A percentile compares a stretch with the other conserved stretches of the same genome.
Conservation (phyloP, 805 yeast genomes). For the Teunomyces panamensis region DNA sequence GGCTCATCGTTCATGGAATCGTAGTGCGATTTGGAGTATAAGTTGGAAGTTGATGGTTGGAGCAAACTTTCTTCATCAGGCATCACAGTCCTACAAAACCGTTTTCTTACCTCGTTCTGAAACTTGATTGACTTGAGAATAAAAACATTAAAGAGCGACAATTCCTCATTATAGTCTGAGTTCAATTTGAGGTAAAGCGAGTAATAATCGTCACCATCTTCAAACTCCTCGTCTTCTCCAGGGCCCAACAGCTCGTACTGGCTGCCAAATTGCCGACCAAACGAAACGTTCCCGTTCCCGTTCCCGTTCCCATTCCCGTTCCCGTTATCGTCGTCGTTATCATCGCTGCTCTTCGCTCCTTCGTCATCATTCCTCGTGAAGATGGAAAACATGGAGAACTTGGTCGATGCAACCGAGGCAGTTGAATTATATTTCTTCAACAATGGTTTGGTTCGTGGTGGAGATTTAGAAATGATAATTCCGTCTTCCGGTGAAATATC, state of each 20-base stretch:
- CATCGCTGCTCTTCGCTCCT: neutral
- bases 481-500: constrained; percentile 1
- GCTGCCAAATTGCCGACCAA: neutral
- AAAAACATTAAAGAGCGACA: constrained; percentile 16
- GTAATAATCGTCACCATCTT: constrained; percentile 20
- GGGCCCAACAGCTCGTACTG: neutral
- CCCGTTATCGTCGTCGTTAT: neutral
- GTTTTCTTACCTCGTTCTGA: constrained; percentile 15
- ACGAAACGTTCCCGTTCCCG: neutral
- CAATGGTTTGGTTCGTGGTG: neutral
- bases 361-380: constrained; percentile 6
- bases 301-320: neutral
- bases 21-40: constrained; percentile 12
- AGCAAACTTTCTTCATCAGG: constrained; percentile 1
- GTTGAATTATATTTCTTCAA: neutral
- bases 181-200: constrained; percentile 19
- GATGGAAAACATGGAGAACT: constrained; percentile 7
- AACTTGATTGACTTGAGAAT: constrained; percentile 20
- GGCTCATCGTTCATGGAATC: constrained; percentile 36
- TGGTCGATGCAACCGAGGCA: constrained; percentile 6
- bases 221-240: constrained; percentile 10
- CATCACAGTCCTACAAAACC: neutral
- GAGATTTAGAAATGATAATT: neutral
- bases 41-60: neutral
- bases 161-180: constrained; percentile 15